phyloP scores from a whole-genome alignment of 2,329 filamentous ascomycete genomes.

The Aspergillus japonicus region DNA sequence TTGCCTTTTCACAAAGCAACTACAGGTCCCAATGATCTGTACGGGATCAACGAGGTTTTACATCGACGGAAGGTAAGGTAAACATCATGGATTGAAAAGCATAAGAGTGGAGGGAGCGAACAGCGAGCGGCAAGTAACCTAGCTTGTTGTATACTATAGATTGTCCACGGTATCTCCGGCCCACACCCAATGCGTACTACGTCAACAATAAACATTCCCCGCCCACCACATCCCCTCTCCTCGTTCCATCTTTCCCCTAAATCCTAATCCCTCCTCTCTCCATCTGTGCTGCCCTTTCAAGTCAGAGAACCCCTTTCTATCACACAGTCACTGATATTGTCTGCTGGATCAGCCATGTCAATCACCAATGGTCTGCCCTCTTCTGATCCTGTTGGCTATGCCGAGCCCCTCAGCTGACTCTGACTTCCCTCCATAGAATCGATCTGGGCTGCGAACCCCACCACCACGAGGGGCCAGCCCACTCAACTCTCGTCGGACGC shows the following conservation, averaged over 20 bases:
- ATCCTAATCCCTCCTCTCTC: neutral
- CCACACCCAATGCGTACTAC: neutral
- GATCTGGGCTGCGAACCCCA: conserved; percentile 82
- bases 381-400: neutral
- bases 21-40: no score
- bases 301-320: neutral
- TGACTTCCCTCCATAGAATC: conserved; percentile 47
- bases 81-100: no score
- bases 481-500: conserved; percentile 84
- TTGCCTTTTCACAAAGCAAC: no score
- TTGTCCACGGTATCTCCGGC: no score
- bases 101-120: neutral
- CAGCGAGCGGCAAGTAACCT: neutral
- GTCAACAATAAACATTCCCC: conserved; percentile 8
- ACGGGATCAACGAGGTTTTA: no score
- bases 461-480: conserved; percentile 79
- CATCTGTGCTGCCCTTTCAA: conserved; percentile 3
- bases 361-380: conserved; percentile 43
- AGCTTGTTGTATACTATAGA: neutral
- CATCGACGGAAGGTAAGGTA: no score
- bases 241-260: neutral
- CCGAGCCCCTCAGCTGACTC: conserved; percentile 6
- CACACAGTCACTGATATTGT: conserved; percentile 3
- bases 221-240: neutral
- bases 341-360: conserved; percentile 37